phyloP scores from a whole-genome alignment of 192 early-diverging fungal genomes.

The Polychytrium aggregatum region DNA sequence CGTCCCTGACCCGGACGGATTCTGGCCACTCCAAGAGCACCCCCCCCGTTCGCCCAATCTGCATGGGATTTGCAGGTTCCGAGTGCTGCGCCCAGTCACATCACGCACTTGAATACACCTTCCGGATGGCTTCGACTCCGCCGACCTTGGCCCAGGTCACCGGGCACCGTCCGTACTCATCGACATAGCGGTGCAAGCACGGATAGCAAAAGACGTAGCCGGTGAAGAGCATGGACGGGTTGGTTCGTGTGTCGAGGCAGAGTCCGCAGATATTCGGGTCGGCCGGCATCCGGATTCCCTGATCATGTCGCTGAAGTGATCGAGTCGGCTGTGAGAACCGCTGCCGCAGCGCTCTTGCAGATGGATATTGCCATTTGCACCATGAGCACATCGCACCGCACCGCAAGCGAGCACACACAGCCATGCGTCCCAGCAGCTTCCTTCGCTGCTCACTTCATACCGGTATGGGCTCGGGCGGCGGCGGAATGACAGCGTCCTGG shows the following conservation, averaged over 20 bases:
- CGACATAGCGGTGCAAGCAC: slow-evolving; percentile 68
- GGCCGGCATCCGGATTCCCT: slow-evolving; percentile 61
- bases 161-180: slow-evolving; percentile 63
- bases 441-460: slow-evolving; percentile 37
- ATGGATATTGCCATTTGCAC: too few species aligned
- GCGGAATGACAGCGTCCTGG: slow-evolving; percentile 41
- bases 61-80: too few species aligned
- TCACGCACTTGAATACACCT: slow-evolving; percentile 50
- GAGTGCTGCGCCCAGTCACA: too few species aligned
- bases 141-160: slow-evolving; percentile 52
- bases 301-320: slow-evolving; percentile 62
- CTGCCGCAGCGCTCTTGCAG: not conserved
- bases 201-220: slow-evolving; percentile 94
- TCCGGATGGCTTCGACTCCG: slow-evolving; percentile 49
- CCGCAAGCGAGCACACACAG: not conserved
- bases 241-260: slow-evolving; percentile 59
- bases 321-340: not conserved
- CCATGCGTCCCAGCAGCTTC: not conserved
- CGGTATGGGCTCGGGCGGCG: slow-evolving; percentile 61
- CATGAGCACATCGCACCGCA: too few species aligned
- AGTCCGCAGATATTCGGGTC: slow-evolving; percentile 70
- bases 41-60: too few species aligned
- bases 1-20: too few species aligned
- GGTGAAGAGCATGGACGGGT: slow-evolving; percentile 74
- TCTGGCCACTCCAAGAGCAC: too few species aligned